Evolutionary conservation across 2,329 filamentous ascomycete species (phyloP), one percentile per base, ranked within the genome.

Genomic region (Trichophyton equinum): DNA sequence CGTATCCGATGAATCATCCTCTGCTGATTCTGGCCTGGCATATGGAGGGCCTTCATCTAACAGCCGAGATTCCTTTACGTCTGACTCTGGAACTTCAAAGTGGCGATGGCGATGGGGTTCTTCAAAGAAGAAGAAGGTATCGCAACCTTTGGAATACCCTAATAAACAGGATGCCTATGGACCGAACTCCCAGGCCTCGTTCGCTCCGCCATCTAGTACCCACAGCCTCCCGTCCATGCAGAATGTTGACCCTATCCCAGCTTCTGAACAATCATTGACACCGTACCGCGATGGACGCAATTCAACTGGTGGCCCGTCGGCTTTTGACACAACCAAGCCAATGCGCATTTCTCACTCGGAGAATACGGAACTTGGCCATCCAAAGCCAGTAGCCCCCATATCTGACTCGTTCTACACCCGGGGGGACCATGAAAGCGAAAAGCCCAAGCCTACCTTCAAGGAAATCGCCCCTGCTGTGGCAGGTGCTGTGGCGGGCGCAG

Each of bases 291-390:
- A 78, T 36, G 58, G 18, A 38, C 42, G 56, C 22, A n/a, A 22
- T 44, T 60, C 51, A 33, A 55, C 51, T 18, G 9, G 42, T 55
- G 27, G 25, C 27, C 47, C 59, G 13, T 13, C 36, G 11, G 36
- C 36, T 15, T 44, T 30, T 18, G 38, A 59, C 20, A 27, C 59
- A 11, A 47, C 36, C 44, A 44, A 58, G 15, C 59, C 59, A 33
- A 58, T 62, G 7, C 57, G 49, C 44, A 38, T 42, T 11, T 61
- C 73, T 15, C 79, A 82, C 47, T 82, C 85, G 4, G 82, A 77
- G 4, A 78, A 83, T 0, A 80, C 90, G 36, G 84, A 85, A 9
- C 78, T 96, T n/a, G 87, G 94, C 70, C 89, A 95, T 67, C 91
- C 91, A 1, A 86, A 91, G 66, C 91, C 91, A 1, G 81, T 89